Evolutionary conservation across 2,329 filamentous ascomycete species (phyloP), one percentile per base, ranked within the genome.

Genomic region (Penicillium sp.): DNA sequence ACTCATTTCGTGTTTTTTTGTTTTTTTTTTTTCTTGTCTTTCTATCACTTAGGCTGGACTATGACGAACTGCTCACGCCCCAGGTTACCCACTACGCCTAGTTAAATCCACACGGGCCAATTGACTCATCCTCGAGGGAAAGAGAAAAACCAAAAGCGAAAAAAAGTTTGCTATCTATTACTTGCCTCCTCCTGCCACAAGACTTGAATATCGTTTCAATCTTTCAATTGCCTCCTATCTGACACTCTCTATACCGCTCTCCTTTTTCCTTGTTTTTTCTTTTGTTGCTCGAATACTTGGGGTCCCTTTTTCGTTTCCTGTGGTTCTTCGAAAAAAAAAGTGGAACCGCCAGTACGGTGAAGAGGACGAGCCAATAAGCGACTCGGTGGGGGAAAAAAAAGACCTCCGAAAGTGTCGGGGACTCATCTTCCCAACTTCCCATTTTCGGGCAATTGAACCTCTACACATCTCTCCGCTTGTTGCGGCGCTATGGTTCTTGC

Each of bases 401-500:
- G 49, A 53, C 43, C 44, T 47, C 44, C 43, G 42, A 45, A 33
- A 6, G 33, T 31, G 35, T 41, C 33, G 51, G 42, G 32, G 44
- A 45, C 47, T 56, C 45, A 57, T 48, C 47, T 39, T 49, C 51
- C 16, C 27, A 26, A 41, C 34, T 41, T 38, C 46, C 35, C 38
- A 46, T 33, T 36, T 41, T 48, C 45, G 31, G 38, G 49, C 52
- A 47, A 56, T 53, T 54, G 51, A 54, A 51, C 47, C 41, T 32
- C 17, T 45, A 17, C 30, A 26, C 13, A 27, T 16, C 39, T 42
- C 36, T 47, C 39, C 38, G 50, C 45, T 47, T 38, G 51, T 62
- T 60, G 62, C 59, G 51, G 57, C 64, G 62, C 64, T 62, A 70
- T 70, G 67, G 66, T 65, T 67, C 62, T 70, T 57, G 60, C 65